Evolutionary conservation across 2,329 filamentous ascomycete genomes (phyloP).

Genomic region (Sarocladium strictum): DNA sequence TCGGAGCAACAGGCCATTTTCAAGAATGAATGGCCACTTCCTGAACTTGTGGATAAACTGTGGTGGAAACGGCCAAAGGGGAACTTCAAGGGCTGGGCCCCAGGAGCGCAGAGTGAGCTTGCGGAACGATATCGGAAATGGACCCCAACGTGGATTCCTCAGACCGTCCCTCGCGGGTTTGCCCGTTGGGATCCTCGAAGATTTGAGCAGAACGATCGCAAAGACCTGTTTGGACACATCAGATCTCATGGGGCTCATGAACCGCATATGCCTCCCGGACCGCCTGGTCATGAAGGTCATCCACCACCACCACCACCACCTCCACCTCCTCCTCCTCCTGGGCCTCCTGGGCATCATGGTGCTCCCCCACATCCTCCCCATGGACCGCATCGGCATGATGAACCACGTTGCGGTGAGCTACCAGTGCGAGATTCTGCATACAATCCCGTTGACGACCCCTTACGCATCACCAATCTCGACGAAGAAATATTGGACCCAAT

Average conservation of each 20-base stretch:
- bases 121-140: constrained; percentile 20
- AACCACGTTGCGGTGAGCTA: constrained; percentile 9
- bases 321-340: not conserved
- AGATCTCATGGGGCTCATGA: not conserved
- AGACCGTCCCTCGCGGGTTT: constrained; percentile 22
- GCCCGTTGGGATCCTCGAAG: constrained; percentile 20
- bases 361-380: constrained; percentile 5
- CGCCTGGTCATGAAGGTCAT: not conserved
- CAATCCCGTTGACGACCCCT: constrained; percentile 22
- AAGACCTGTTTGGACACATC: constrained; percentile 12
- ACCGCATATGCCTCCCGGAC: too few species aligned
- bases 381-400: not conserved
- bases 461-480: constrained; percentile 27
- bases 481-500: constrained; percentile 17
- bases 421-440: constrained; percentile 14
- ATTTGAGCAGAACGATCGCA: constrained; percentile 14
- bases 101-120: constrained; percentile 18
- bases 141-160: constrained; percentile 23
- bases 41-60: constrained; percentile 19
- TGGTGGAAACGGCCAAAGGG: constrained; percentile 21
- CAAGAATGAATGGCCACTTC: constrained; percentile 24
- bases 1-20: constrained; percentile 17
- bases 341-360: constrained; percentile 1
- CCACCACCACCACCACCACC: not conserved
- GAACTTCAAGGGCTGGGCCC: constrained; percentile 28